phyloP scores from a whole-genome alignment of 2,329 filamentous ascomycete genomes.

The Penicillium decumbens region DNA sequence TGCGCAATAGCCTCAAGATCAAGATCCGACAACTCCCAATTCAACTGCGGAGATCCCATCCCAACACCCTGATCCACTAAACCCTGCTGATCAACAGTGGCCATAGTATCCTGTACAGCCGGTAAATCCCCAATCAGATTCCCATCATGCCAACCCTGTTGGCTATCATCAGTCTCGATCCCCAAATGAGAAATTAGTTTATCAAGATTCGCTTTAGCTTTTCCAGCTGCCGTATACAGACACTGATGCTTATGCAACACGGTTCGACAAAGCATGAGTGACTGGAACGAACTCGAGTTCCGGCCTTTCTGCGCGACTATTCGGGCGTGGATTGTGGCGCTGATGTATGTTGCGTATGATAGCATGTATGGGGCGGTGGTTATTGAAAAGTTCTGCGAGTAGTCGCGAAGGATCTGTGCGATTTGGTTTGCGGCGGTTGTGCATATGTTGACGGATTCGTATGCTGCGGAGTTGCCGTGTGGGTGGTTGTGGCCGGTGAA shows the following conservation, averaged over 20 bases:
- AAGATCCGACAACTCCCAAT: slow-evolving; percentile 22
- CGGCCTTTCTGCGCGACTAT: slow-evolving; percentile 39
- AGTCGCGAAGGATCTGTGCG: slow-evolving; percentile 34
- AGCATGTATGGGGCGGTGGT: slow-evolving; percentile 45
- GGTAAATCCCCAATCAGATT: neutral
- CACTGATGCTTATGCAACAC: slow-evolving; percentile 18
- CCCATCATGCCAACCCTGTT: neutral
- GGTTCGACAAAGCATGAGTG: slow-evolving; percentile 18
- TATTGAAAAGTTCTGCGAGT: slow-evolving; percentile 40
- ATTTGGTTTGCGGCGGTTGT: slow-evolving; percentile 35
- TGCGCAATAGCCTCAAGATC: slow-evolving; percentile 28
- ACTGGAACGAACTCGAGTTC: slow-evolving; percentile 26
- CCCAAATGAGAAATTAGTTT: slow-evolving; percentile 19
- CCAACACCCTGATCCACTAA: slow-evolving; percentile 3
- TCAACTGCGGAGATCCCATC: slow-evolving; percentile 11
- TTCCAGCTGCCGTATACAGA: slow-evolving; percentile 23
- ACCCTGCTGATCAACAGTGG: neutral
- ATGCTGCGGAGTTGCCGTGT: slow-evolving; percentile 19
- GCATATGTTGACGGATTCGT: slow-evolving; percentile 30
- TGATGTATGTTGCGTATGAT: slow-evolving; percentile 54
- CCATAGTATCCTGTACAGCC: slow-evolving; percentile 1
- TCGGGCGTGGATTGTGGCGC: slow-evolving; percentile 51
- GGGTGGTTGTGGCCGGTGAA: slow-evolving; percentile 23
- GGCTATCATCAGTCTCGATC: slow-evolving; percentile 6
- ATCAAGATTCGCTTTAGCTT: slow-evolving; percentile 22